Evolutionary conservation across 345 rosid genomes (phyloP).

Genomic region (Eucalyptus fibrosa): DNA sequence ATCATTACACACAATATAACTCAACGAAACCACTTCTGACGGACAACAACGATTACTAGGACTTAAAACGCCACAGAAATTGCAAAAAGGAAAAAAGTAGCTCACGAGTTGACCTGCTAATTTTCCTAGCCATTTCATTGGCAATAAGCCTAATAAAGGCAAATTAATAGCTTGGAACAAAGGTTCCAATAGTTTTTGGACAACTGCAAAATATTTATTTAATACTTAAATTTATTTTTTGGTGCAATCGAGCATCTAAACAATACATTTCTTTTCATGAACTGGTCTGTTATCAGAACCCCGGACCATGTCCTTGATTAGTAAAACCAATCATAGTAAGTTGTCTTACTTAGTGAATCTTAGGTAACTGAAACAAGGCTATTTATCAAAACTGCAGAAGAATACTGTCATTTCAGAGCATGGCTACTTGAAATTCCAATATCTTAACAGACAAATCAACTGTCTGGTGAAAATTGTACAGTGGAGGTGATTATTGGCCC

Average conservation of each 20-base stretch:
- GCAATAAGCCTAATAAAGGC: neutral
- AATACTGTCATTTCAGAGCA: neutral
- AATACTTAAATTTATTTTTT: neutral
- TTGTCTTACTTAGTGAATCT: neutral
- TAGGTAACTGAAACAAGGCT: neutral
- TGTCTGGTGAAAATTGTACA: neutral
- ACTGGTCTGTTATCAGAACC: neutral
- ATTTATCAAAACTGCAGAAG: neutral
- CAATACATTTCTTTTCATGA: neutral
- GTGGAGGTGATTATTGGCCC: constrained; percentile 71
- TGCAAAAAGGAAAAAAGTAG: neutral
- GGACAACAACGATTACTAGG: neutral
- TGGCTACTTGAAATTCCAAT: neutral
- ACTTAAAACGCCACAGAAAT: neutral
- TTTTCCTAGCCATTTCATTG: neutral
- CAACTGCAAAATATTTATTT: neutral
- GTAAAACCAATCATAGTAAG: neutral
- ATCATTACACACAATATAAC: neutral
- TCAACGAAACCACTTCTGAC: neutral
- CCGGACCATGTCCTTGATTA: neutral
- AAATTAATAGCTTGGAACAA: neutral
- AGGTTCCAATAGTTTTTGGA: neutral
- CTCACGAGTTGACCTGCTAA: neutral
- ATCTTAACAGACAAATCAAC: neutral
- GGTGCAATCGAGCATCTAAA: neutral